A percentile compares a stretch with the other conserved stretches of the same genome.
Conservation (phyloP, 768 basidiomycete species). For the Pleurotus giganteus region DNA sequence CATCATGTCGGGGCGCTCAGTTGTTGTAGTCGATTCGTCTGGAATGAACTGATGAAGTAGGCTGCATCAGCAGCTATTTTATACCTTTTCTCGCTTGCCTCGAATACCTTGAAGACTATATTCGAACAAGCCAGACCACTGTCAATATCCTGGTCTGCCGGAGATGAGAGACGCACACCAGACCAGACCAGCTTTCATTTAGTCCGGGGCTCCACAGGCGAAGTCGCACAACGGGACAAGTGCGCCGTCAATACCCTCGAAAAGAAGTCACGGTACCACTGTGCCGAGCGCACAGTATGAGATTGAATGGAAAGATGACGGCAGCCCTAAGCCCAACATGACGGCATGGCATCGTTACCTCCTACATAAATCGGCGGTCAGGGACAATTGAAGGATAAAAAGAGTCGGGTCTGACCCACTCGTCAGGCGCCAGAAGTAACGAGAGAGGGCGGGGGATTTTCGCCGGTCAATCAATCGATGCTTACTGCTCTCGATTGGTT, state of each 20-base stretch:
- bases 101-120: no score
- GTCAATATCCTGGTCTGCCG: neutral
- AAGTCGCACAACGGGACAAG: conserved; percentile 7
- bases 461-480: neutral
- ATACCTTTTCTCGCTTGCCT: neutral
- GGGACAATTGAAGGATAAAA: neutral
- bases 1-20: conserved; percentile 9
- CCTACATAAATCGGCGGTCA: neutral
- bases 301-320: neutral
- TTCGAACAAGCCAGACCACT: no score
- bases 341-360: neutral
- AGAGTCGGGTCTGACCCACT: no score
- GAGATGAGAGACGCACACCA: neutral
- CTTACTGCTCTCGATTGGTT: neutral
- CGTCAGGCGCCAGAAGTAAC: neutral
- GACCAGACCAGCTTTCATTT: neutral
- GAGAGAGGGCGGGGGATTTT: neutral
- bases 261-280: neutral
- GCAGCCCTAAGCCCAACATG: neutral
- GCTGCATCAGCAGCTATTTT: neutral
- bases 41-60: neutral
- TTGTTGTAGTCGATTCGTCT: neutral
- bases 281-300: neutral
- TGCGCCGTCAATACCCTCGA: neutral
- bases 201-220: neutral